These are phyloP conservation scores for Tulasnella sp. DNA, from an alignment of 768 basidiomycete genomes.

Conservation along the genomic window DNA sequence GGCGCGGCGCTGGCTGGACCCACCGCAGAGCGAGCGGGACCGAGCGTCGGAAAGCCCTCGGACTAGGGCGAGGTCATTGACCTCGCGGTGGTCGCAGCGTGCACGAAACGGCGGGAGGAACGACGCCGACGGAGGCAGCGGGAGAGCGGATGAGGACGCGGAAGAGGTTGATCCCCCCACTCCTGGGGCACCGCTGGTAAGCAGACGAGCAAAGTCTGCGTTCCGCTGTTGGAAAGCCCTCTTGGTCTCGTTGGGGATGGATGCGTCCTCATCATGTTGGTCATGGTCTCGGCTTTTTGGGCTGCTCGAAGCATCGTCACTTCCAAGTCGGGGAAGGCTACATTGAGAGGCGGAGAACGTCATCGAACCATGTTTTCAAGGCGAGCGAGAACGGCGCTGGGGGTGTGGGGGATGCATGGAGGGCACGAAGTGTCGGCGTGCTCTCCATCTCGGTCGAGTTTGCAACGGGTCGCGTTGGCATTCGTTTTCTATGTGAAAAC, in stretches of 20 bases:
- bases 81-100: neutral
- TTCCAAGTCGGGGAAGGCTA: constrained; percentile 25
- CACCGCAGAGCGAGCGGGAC: no score
- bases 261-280: constrained; percentile 11
- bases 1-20: neutral
- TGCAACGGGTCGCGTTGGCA: no score
- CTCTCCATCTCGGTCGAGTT: no score
- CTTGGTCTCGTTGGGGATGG: constrained; percentile 2
- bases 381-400: neutral
- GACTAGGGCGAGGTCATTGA: neutral
- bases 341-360: neutral
- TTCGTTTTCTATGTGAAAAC: no score
- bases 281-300: constrained; percentile 25
- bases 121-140: neutral
- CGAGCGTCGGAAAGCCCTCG: neutral
- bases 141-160: neutral
- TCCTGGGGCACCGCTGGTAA: neutral
- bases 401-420: neutral
- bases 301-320: constrained; percentile 24
- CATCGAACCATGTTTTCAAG: no score
- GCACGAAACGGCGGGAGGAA: neutral
- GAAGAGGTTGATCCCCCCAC: neutral
- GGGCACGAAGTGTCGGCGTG: no score
- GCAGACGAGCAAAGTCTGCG: neutral
- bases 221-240: constrained; percentile 3